These are phyloP conservation scores for Meyerozyma smithsonii DNA, from an alignment of 1,139 yeast species.

Conservation along the genomic window DNA sequence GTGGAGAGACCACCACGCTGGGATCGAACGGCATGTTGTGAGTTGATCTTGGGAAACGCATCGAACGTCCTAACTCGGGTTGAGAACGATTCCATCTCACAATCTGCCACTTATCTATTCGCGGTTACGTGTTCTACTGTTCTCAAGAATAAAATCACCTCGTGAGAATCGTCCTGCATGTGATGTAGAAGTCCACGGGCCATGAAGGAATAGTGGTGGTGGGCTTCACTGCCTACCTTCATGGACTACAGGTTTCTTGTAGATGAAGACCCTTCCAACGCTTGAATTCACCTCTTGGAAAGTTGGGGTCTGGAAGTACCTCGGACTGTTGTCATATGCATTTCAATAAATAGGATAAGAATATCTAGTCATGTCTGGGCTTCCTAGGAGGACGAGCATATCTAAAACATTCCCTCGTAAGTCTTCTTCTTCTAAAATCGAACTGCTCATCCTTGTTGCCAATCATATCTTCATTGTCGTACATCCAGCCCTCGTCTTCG, in stretches of 20 bases:
- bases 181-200: no score
- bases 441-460: constrained; percentile 22
- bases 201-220: constrained; percentile 1
- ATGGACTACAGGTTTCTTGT: no score
- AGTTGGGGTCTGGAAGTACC: no score
- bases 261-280: no score
- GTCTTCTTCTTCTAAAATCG: constrained; percentile 52
- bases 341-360: not conserved
- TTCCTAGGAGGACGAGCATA: constrained; percentile 35
- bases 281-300: no score
- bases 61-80: constrained; percentile 62
- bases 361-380: constrained; percentile 12
- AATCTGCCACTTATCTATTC: no score
- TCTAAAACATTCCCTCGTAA: constrained; percentile 47
- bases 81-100: constrained; percentile 35
- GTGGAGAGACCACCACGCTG: constrained; percentile 78
- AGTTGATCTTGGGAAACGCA: constrained; percentile 82
- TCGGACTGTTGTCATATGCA: no score
- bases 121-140: no score
- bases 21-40: constrained; percentile 70
- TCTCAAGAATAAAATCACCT: no score
- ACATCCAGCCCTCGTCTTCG: constrained; percentile 44
- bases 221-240: no score
- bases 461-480: constrained; percentile 26
- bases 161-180: constrained; percentile 1